Evolutionary conservation across 1,284 basidiomycete species (phyloP).

Genomic region (Leccinum idahoense): DNA sequence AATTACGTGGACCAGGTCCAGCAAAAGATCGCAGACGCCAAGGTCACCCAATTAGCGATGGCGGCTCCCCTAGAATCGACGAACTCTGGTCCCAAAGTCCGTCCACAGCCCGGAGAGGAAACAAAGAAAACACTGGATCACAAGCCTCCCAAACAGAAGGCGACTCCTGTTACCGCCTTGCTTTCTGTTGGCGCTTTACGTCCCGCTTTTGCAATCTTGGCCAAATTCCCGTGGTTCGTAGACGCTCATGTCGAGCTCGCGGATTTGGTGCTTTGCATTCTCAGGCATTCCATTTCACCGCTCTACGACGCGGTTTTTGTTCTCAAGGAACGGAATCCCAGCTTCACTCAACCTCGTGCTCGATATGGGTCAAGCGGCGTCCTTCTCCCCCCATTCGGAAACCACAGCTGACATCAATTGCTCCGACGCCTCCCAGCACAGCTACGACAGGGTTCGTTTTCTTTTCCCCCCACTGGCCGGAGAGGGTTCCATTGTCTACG

Average conservation of each 20-base stretch:
- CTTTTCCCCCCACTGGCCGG: conserved; percentile 84
- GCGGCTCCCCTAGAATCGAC: conserved; percentile 80
- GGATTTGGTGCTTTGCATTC: conserved; percentile 74
- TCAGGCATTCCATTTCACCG: conserved; percentile 63
- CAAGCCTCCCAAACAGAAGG: conserved; percentile 75
- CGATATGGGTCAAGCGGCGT: conserved; percentile 58
- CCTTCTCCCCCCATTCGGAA: conserved; percentile 51
- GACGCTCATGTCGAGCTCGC: conserved; percentile 80
- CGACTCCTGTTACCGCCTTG: conserved; percentile 75
- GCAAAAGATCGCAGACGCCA: conserved; percentile 60
- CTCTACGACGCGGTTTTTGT: conserved; percentile 58
- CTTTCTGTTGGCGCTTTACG: conserved; percentile 82
- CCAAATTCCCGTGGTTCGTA: conserved; percentile 82
- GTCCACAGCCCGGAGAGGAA: conserved; percentile 35
- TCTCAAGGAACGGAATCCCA: conserved; percentile 50
- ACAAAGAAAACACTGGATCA: conserved; percentile 39
- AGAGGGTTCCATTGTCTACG: conserved; percentile 63
- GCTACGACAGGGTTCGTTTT: conserved; percentile 72
- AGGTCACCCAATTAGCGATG: conserved; percentile 80
- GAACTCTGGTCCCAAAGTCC: conserved; percentile 34
- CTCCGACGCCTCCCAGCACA: conserved; percentile 75
- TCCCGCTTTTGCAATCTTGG: conserved; percentile 74
- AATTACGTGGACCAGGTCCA: conserved; percentile 68
- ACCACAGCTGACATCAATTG: conserved; percentile 59
- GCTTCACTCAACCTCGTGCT: conserved; percentile 57